Conservation (phyloP, 2,329 filamentous ascomycete genomes). For the Alternaria sp. region DNA sequence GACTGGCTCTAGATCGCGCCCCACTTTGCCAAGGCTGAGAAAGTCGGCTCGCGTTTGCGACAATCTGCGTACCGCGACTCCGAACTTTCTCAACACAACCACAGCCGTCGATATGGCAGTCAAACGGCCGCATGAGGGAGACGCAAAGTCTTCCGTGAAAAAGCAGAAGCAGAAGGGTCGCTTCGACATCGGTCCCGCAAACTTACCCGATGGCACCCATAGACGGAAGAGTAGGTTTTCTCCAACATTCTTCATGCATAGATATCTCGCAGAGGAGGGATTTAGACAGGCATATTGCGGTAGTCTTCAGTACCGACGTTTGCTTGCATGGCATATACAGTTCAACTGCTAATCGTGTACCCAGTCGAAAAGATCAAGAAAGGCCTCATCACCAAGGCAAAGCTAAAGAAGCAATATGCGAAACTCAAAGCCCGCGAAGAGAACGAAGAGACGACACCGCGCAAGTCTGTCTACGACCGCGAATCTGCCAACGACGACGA, state of each 20-base stretch:
- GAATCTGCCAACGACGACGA: conserved; percentile 23
- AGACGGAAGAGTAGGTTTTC: conserved; percentile 70
- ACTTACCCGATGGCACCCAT: conserved; percentile 89
- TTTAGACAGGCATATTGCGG: neutral
- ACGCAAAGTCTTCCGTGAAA: conserved; percentile 46
- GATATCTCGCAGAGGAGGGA: neutral
- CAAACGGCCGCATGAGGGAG: conserved; percentile 62
- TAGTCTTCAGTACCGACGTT: neutral
- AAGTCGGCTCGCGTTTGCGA: conserved; percentile 16
- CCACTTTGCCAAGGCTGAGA: conserved; percentile 28
- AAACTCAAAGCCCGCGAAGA: conserved; percentile 76
- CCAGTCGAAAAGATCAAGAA: conserved; percentile 87
- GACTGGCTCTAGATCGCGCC: conserved; percentile 14
- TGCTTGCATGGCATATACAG: neutral
- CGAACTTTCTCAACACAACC: conserved; percentile 1
- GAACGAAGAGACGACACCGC: conserved; percentile 37
- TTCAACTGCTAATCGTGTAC: conserved; percentile 5
- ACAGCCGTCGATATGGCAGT: conserved; percentile 57
- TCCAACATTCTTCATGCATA: neutral
- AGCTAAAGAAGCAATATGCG: conserved; percentile 89
- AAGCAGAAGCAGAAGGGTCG: conserved; percentile 65
- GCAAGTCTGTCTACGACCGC: conserved; percentile 45
- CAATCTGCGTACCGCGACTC: conserved; percentile 1
- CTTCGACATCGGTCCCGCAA: conserved; percentile 86
- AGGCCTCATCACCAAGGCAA: conserved; percentile 87